phyloP scores from a whole-genome alignment of 129 eudicot species.

The Lactuca saligna region DNA sequence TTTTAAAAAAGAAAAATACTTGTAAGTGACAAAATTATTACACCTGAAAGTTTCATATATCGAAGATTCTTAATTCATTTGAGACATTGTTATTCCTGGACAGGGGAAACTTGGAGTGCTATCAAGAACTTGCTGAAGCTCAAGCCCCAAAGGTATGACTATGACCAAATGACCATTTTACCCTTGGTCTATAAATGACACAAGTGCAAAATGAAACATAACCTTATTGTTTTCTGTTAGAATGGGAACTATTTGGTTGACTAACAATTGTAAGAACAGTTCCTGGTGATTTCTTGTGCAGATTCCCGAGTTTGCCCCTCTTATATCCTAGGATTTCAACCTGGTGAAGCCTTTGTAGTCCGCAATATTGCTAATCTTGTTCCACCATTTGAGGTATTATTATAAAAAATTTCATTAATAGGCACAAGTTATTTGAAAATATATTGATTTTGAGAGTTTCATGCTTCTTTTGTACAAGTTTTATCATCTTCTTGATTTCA shows the following conservation, averaged over 20 bases:
- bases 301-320: constrained; percentile 98
- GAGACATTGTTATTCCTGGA: constrained; percentile 14
- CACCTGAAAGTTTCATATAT: background rate
- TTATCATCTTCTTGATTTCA: constrained; percentile 17
- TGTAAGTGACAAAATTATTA: constrained; percentile 48
- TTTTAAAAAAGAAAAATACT: constrained; percentile 74
- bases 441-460: background rate
- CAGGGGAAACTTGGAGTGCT: constrained; percentile 76
- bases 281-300: constrained; percentile 93
- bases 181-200: background rate
- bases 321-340: constrained; percentile 77
- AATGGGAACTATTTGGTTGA: constrained; percentile 13
- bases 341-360: constrained; percentile 92
- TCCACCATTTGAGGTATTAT: constrained; percentile 77
- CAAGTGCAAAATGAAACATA: background rate
- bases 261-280: constrained; percentile 62
- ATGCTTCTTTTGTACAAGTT: constrained; percentile 1
- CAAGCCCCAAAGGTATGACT: constrained; percentile 88
- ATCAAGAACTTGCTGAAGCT: constrained; percentile 59
- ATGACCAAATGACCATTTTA: background rate
- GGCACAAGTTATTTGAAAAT: background rate
- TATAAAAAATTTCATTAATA: background rate
- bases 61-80: background rate
- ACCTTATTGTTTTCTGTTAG: background rate
- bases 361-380: constrained; percentile 88